Evolutionary conservation across 2,329 filamentous ascomycete species (phyloP).

Genomic region (Sarocladium brachiariae): DNA sequence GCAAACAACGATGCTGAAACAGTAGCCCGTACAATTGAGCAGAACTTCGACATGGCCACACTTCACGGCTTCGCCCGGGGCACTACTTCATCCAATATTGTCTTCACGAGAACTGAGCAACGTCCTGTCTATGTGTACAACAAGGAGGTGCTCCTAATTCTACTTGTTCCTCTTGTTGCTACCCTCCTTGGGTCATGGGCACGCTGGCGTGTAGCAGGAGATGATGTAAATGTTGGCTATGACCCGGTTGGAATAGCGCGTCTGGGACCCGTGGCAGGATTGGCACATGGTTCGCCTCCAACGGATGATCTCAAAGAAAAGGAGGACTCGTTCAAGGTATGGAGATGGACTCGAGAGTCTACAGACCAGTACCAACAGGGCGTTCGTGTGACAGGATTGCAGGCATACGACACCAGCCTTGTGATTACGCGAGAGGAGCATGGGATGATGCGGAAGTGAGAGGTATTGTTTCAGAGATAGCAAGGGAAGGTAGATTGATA

Average conservation of each 20-base stretch:
- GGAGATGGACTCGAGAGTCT: not conserved
- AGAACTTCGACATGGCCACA: slow-evolving; percentile 15
- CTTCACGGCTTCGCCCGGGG: slow-evolving; percentile 12
- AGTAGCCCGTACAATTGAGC: slow-evolving; percentile 13
- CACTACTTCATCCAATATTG: slow-evolving; percentile 11
- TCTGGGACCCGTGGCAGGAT: not conserved
- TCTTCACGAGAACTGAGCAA: not conserved
- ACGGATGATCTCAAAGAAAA: not conserved
- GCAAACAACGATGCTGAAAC: slow-evolving; percentile 10
- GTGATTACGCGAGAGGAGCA: too few relatives aligned
- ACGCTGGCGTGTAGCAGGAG: slow-evolving; percentile 11
- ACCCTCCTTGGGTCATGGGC: slow-evolving; percentile 12
- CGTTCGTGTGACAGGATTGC: not conserved
- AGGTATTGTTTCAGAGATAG: too few relatives aligned
- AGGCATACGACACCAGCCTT: not conserved
- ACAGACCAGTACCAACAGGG: not conserved
- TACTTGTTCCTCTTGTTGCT: slow-evolving; percentile 12
- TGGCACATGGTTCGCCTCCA: not conserved
- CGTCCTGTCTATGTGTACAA: slow-evolving; percentile 11
- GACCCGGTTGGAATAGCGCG: not conserved
- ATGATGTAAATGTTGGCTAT: slow-evolving; percentile 6
- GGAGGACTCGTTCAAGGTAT: not conserved
- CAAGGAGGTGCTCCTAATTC: slow-evolving; percentile 10
- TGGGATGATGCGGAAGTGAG: too few relatives aligned
- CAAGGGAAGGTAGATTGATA: too few relatives aligned